phyloP scores from a whole-genome alignment of 164 flowering plant species.

The Houttuynia cordata region DNA sequence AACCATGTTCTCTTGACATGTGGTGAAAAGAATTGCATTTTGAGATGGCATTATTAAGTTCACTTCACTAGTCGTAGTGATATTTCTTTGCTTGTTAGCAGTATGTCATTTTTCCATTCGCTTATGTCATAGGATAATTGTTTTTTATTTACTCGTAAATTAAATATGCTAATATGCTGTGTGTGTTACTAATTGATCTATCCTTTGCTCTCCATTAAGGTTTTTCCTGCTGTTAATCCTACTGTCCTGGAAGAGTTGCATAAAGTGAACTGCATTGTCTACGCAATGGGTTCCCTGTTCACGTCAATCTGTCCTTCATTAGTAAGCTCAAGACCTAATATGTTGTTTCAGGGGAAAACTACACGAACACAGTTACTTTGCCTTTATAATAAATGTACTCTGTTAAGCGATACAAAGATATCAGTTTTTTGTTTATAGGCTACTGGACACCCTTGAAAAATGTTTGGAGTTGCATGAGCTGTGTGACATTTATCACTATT shows the following conservation, averaged over 20 bases:
- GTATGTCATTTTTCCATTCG: no score
- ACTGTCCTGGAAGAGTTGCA: slow-evolving; percentile 66
- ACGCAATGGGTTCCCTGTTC: slow-evolving; percentile 96
- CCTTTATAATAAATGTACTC: neutral
- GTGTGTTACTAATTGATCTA: no score
- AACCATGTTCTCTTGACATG: no score
- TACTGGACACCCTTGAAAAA: neutral
- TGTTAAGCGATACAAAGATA: neutral
- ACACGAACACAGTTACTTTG: neutral
- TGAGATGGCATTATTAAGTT: no score
- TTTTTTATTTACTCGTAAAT: no score
- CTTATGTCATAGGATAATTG: no score
- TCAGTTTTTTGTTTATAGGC: neutral
- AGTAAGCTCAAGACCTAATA: slow-evolving; percentile 28
- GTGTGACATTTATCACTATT: neutral
- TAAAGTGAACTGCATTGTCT: slow-evolving; percentile 69
- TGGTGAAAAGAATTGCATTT: no score
- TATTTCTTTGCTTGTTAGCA: no score
- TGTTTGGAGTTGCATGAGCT: neutral
- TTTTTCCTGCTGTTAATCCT: slow-evolving; percentile 67
- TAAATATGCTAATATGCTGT: no score
- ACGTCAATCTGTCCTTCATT: slow-evolving; percentile 93
- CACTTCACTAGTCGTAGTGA: no score
- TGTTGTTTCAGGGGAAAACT: no score
- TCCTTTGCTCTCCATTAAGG: slow-evolving; percentile 23